Evolutionary conservation across 371 early-diverging fungal species (phyloP).

Genomic region (Mucor sp.): DNA sequence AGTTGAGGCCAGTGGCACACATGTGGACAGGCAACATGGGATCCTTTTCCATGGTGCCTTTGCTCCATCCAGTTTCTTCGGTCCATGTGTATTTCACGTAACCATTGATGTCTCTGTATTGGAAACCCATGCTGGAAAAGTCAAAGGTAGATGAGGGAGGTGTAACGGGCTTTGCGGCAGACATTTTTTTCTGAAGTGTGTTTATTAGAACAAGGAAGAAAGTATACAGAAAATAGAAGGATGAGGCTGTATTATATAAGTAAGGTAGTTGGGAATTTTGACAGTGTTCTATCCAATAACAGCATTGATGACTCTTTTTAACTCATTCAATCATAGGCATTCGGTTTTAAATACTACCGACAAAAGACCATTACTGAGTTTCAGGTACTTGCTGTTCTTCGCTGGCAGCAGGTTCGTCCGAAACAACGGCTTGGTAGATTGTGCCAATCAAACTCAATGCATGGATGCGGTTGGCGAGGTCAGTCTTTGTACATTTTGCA

Average conservation of each 20-base stretch:
- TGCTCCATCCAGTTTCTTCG: conserved; percentile 64
- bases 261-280: background rate
- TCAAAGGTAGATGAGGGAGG: conserved; percentile 55
- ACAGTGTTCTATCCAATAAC: conserved; percentile 4
- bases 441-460: conserved; percentile 77
- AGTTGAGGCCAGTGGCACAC: conserved; percentile 68
- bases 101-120: conserved; percentile 65
- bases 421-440: conserved; percentile 55
- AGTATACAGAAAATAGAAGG: background rate
- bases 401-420: conserved; percentile 19
- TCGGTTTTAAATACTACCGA: conserved; percentile 1
- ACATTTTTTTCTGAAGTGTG: conserved; percentile 7
- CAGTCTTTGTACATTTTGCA: conserved; percentile 50
- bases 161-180: conserved; percentile 15
- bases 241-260: background rate
- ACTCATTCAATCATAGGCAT: conserved; percentile 2
- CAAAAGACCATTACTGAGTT: background rate
- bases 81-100: conserved; percentile 67
- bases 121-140: conserved; percentile 74
- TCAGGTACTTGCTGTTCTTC: background rate
- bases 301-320: conserved; percentile 15
- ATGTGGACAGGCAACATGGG: conserved; percentile 52
- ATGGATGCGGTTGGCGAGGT: conserved; percentile 61
- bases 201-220: background rate
- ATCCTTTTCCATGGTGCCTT: conserved; percentile 59